These are phyloP conservation scores for Solanum acaule DNA, from an alignment of 257 asterid species.

Conservation along the genomic window DNA sequence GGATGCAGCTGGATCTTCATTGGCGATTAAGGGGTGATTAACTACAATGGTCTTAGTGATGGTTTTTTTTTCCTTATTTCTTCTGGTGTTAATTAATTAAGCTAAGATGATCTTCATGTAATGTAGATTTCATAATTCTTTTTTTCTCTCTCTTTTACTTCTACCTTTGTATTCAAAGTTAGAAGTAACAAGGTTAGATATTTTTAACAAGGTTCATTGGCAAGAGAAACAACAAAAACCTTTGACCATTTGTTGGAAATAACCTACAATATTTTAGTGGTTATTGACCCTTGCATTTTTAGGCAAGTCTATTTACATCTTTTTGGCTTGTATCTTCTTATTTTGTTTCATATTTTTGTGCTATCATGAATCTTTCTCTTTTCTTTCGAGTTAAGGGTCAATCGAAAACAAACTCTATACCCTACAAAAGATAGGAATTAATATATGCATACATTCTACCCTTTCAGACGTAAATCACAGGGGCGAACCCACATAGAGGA, in stretches of 20 bases:
- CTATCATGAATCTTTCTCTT: neutral
- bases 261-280: neutral
- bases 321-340: neutral
- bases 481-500: too few species aligned
- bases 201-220: neutral
- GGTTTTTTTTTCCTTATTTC: neutral
- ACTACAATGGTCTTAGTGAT: neutral
- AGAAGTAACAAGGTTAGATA: neutral
- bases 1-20: conserved; percentile 24
- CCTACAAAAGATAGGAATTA: neutral
- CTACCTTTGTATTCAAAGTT: neutral
- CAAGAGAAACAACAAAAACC: neutral
- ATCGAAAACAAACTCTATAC: too few species aligned
- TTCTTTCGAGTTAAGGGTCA: neutral
- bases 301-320: neutral
- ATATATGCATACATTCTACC: too few species aligned
- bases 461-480: neutral
- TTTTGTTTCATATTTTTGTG: neutral
- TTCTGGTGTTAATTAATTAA: conserved; percentile 19
- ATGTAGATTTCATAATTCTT: conserved; percentile 10
- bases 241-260: neutral
- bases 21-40: conserved; percentile 5
- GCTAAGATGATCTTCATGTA: neutral
- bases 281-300: neutral
- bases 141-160: neutral